Base-by-base conservation (phyloP, 805 yeast species). In the Saccharomyces mikatae region DNA sequence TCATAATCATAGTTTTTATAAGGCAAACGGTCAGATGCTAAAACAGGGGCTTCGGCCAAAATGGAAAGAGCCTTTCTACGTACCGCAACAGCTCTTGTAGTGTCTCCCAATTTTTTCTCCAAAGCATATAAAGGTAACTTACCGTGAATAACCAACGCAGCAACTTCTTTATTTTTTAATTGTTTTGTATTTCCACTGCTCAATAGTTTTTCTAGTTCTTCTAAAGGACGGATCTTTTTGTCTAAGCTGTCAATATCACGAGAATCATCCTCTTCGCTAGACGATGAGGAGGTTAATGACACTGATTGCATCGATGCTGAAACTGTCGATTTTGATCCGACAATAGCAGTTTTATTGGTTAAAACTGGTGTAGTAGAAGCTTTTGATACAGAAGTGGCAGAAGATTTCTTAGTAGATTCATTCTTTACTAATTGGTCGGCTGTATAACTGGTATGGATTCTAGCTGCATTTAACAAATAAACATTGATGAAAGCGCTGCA, bases 81-180 rank as follows among this genome's bases (percentile, higher is more conserved):
- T 53, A 94, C 86, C 47, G 80, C 79, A 60, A 94, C 99, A 4
- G 99, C 99, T 62, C 99, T 84, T 6, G 91, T 82, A 56, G 85
- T 89, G 68, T 94, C 94, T 28, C 78, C 87, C 56, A 94, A 79
- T 72, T 89, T 92, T 71, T 92, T 94, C 70, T 94, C 99, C 59
- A 94, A 79, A 0, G 98, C 97, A 69, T 94, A 94, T 53, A 94
- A 74, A 36, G 99, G 98, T 58, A 94, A 74, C 66, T 87, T 87
- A 32, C 96, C 95, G 3, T 78, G 72, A 11, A 81, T 76, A 41
- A 86, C 91, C 55, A 94, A 79, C 1, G 80, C 71, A 2, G 85
- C 79, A 58, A 94, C 81, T 72, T 94, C 96, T 48, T 80, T 84
- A 70, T 94, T 80, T 54, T 73, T 74, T 58, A 94, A 79, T 28